phyloP scores from a whole-genome alignment of 768 basidiomycete genomes.

The Rhodotorula sphaerocarpa region DNA sequence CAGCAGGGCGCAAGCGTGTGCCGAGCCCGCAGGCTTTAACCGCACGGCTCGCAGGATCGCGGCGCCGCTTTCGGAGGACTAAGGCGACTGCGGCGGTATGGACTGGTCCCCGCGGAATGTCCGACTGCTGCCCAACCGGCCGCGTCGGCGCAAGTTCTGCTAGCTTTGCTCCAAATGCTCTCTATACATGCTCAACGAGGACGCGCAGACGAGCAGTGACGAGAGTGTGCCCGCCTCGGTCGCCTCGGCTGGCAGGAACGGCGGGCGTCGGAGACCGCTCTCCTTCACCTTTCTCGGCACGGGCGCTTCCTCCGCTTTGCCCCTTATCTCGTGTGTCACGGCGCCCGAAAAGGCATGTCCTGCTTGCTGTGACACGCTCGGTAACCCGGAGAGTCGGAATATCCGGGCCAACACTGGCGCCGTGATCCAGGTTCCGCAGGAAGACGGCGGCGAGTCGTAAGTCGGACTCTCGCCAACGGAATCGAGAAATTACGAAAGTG shows the following conservation, averaged over 20 bases:
- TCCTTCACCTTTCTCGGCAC: conserved; percentile 14
- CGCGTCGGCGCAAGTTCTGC: too few species aligned
- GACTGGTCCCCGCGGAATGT: too few species aligned
- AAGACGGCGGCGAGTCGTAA: neutral
- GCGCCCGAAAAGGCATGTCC: conserved; percentile 53
- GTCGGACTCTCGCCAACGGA: too few species aligned
- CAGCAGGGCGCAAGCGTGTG: too few species aligned
- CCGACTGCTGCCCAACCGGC: too few species aligned
- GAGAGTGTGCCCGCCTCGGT: neutral
- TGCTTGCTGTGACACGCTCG: conserved; percentile 61
- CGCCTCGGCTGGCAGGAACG: neutral
- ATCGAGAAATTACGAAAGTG: neutral
- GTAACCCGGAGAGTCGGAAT: conserved; percentile 53
- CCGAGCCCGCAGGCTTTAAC: too few species aligned
- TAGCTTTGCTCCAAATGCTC: too few species aligned
- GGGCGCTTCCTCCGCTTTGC: conserved; percentile 40
- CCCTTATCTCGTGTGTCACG: conserved; percentile 61
- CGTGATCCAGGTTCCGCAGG: conserved; percentile 50
- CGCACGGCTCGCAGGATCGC: too few species aligned
- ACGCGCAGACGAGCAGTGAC: neutral
- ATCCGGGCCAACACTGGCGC: conserved; percentile 72
- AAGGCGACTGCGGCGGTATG: too few species aligned
- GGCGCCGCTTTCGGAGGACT: too few species aligned
- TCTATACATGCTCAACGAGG: too few species aligned
- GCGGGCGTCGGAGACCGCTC: conserved; percentile 1